Conservation (phyloP, 1,284 basidiomycete species). For the Sanghuangporus sanghuang region DNA sequence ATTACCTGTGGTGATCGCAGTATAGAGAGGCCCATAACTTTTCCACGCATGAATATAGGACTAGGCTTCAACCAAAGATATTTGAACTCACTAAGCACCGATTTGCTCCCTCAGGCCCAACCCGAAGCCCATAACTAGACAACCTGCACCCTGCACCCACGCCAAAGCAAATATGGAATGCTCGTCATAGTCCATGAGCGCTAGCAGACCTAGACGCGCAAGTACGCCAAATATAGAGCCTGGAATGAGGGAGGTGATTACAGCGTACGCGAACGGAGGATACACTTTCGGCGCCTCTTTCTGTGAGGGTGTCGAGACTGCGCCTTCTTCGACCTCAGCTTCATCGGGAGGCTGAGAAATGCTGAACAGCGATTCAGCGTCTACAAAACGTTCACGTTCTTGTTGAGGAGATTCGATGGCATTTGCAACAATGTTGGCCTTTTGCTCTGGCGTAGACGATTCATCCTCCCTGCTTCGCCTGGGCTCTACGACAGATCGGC, state of each 20-base stretch:
- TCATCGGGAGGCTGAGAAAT: slow-evolving; percentile 49
- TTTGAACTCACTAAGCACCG: slow-evolving; percentile 57
- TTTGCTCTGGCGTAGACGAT: background rate
- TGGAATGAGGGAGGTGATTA: slow-evolving; percentile 69
- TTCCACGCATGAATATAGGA: slow-evolving; percentile 13
- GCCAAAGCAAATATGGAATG: slow-evolving; percentile 77
- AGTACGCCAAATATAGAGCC: slow-evolving; percentile 77
- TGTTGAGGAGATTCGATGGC: slow-evolving; percentile 8
- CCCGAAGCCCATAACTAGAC: slow-evolving; percentile 86
- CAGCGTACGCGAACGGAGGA: slow-evolving; percentile 54
- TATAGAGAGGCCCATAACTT: slow-evolving; percentile 82
- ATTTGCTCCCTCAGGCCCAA: slow-evolving; percentile 67
- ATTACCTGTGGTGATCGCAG: slow-evolving; percentile 81
- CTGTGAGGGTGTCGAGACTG: background rate
- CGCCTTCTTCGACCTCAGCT: slow-evolving; percentile 25
- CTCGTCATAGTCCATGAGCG: slow-evolving; percentile 70
- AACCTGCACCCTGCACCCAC: slow-evolving; percentile 87
- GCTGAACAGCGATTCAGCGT: slow-evolving; percentile 39
- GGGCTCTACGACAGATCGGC: background rate
- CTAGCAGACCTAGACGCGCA: slow-evolving; percentile 68
- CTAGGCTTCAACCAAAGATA: background rate
- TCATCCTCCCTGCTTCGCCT: background rate
- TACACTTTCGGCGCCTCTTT: slow-evolving; percentile 39
- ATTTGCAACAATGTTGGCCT: slow-evolving; percentile 1
- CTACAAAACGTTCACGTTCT: slow-evolving; percentile 28